Evolutionary conservation across 192 early-diverging fungal species (phyloP).

Genomic region (Lunasporangiospora selenospora): DNA sequence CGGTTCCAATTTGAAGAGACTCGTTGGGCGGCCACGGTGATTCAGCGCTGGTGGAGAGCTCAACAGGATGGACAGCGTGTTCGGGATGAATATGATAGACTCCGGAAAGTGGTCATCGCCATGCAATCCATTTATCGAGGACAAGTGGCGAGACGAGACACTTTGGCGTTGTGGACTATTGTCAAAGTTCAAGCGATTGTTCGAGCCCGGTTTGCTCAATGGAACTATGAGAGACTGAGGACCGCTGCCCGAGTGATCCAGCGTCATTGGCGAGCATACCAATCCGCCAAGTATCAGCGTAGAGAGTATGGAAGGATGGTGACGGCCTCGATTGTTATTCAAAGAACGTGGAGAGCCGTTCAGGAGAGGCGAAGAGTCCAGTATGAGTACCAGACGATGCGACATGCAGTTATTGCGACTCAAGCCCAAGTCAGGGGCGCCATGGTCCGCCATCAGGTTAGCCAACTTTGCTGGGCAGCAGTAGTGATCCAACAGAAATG

Average conservation of each 20-base stretch:
- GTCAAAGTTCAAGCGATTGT: conserved; percentile 26
- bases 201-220: conserved; percentile 16
- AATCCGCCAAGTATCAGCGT: conserved; percentile 13
- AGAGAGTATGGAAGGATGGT: conserved; percentile 2
- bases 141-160: conserved; percentile 10
- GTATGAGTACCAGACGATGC: conserved; percentile 9
- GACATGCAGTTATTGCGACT: conserved; percentile 8
- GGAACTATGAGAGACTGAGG: conserved; percentile 18
- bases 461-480: conserved; percentile 23
- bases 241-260: conserved; percentile 28
- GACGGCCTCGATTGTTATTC: conserved; percentile 18
- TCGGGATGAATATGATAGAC: conserved; percentile 4
- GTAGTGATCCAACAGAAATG: conserved; percentile 18
- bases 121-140: conserved; percentile 37
- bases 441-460: conserved; percentile 8
- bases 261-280: conserved; percentile 30
- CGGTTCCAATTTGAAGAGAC: conserved; percentile 18
- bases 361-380: conserved; percentile 20
- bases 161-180: conserved; percentile 12
- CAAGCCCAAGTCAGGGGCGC: conserved; percentile 32
- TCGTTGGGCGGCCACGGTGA: conserved; percentile 23
- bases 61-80: conserved; percentile 4
- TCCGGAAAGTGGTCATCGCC: conserved; percentile 11
- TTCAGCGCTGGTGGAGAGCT: conserved; percentile 41
- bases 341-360: conserved; percentile 30